Evolutionary conservation across 768 basidiomycete genomes (phyloP).

Genomic region (Agaricus subrufescens): DNA sequence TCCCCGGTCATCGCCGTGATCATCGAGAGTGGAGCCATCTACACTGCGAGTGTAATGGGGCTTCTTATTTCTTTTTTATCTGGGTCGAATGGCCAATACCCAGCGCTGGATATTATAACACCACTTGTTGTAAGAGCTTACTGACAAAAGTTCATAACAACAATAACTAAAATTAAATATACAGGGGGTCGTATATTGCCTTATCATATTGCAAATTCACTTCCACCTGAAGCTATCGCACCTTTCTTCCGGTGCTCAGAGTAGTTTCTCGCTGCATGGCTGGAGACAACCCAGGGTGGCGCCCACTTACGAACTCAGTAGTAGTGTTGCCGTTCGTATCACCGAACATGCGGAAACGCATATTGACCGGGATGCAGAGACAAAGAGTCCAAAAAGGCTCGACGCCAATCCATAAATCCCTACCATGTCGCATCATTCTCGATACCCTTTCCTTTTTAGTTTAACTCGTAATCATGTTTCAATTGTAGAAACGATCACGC

Average conservation of each 20-base stretch:
- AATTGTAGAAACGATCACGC: too few species aligned
- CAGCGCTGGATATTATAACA: slow-evolving; percentile 1
- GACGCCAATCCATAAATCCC: not conserved
- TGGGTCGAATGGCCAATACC: not conserved
- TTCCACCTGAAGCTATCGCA: not conserved
- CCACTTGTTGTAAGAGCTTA: not conserved
- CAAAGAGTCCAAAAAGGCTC: not conserved
- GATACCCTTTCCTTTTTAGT: too few species aligned
- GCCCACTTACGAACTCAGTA: not conserved
- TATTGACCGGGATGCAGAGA: not conserved
- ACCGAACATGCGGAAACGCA: not conserved
- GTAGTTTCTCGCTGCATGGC: not conserved
- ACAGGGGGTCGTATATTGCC: slow-evolving; percentile 5
- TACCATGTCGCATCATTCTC: too few species aligned
- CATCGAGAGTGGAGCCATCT: slow-evolving; percentile 6
- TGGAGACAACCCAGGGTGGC: too few species aligned
- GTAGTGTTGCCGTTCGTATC: not conserved
- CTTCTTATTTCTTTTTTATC: not conserved
- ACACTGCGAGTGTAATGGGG: not conserved
- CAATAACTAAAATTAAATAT: not conserved
- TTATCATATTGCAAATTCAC: slow-evolving; percentile 3
- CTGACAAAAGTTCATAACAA: too few species aligned
- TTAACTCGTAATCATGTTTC: too few species aligned
- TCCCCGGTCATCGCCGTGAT: not conserved
- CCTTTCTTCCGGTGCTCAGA: not conserved